phyloP scores from a whole-genome alignment of 805 yeast genomes.

The Crinitomyces ghanaensis region DNA sequence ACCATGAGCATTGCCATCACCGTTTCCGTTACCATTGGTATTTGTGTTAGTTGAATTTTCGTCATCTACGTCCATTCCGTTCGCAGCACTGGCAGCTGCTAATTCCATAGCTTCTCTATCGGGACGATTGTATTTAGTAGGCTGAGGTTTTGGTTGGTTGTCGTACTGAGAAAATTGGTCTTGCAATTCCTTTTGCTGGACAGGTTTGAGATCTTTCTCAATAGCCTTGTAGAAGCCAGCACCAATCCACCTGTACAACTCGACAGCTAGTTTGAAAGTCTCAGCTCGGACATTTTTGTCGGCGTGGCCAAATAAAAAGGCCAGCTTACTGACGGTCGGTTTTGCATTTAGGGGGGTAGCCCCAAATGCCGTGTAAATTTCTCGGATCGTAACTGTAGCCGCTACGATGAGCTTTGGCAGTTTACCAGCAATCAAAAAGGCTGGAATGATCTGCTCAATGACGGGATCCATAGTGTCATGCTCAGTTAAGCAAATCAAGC shows the following conservation, averaged over 20 bases:
- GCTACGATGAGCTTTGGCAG: constrained; percentile 74
- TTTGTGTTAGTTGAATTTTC: constrained; percentile 1
- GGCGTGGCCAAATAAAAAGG: constrained; percentile 70
- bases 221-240: constrained; percentile 44
- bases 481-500: constrained; percentile 52
- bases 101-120: constrained; percentile 32
- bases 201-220: constrained; percentile 70
- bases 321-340: constrained; percentile 43
- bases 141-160: constrained; percentile 33
- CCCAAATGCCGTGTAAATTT: constrained; percentile 51
- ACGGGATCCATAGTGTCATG: constrained; percentile 53
- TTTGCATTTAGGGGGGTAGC: constrained; percentile 49
- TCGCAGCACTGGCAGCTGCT: constrained; percentile 16
- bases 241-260: constrained; percentile 66
- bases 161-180: constrained; percentile 49
- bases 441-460: constrained; percentile 54
- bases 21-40: constrained; percentile 21
- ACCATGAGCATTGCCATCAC: constrained; percentile 33
- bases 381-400: constrained; percentile 42
- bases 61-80: constrained; percentile 12
- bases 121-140: too few species aligned
- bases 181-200: constrained; percentile 76
- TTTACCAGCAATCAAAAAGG: constrained; percentile 42
- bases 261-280: constrained; percentile 56
- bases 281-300: constrained; percentile 79